Evolutionary conservation across 2,329 filamentous ascomycete genomes (phyloP).

Genomic region (Aspergillus aculeatus): DNA sequence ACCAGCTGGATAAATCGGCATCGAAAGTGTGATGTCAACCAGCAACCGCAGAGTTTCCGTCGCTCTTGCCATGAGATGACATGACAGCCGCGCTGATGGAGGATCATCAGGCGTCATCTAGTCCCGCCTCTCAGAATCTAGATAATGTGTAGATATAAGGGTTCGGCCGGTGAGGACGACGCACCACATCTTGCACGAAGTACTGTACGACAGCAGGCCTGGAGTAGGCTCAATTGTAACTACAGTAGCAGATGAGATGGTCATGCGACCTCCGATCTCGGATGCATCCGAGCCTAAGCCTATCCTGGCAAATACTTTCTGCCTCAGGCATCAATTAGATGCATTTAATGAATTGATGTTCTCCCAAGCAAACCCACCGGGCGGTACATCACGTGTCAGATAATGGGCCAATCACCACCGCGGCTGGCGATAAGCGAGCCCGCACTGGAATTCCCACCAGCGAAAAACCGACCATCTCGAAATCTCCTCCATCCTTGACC

Average conservation of each 20-base stretch:
- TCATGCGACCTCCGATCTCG: neutral
- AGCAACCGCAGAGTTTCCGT: too few species aligned
- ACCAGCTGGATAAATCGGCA: too few species aligned
- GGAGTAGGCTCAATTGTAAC: too few species aligned
- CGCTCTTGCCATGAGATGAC: neutral
- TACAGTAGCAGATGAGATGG: neutral
- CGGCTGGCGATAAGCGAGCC: conserved; percentile 34
- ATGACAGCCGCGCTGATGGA: neutral
- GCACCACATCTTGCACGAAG: too few species aligned
- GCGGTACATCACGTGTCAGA: conserved; percentile 8
- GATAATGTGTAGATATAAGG: too few species aligned
- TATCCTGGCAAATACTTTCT: neutral
- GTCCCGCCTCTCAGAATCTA: too few species aligned
- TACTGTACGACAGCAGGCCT: too few species aligned
- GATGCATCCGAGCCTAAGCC: neutral
- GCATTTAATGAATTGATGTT: too few species aligned
- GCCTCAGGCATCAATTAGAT: neutral
- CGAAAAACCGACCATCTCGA: conserved; percentile 28
- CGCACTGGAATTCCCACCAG: conserved; percentile 36
- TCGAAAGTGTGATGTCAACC: neutral
- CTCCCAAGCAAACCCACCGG: neutral
- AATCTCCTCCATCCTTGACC: conserved; percentile 27
- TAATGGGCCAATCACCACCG: conserved; percentile 28
- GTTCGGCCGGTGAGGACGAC: too few species aligned
- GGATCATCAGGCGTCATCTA: neutral